Conservation (phyloP, 192 early-diverging fungal genomes). For the Coemansia sp. region DNA sequence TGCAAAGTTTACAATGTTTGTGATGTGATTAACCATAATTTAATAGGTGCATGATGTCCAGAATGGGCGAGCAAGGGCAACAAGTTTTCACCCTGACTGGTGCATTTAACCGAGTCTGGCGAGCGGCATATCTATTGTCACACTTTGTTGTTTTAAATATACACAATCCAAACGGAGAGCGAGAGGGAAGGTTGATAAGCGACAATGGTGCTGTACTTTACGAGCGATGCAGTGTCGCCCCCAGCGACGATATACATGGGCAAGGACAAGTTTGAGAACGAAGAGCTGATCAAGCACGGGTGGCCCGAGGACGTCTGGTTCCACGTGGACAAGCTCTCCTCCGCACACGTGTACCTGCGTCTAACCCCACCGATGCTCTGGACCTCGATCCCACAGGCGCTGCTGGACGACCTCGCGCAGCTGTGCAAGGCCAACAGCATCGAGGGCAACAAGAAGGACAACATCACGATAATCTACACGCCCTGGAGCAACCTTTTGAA, state of each 20-base stretch:
- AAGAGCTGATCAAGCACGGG: constrained; percentile 92
- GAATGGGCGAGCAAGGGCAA: no score
- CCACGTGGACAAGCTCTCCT: constrained; percentile 96
- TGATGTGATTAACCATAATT: no score
- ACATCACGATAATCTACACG: constrained; percentile 91
- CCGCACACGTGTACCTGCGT: constrained; percentile 95
- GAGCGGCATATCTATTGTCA: no score
- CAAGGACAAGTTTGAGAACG: constrained; percentile 98
- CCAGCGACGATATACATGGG: constrained; percentile 93
- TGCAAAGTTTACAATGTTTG: no score
- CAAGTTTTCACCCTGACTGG: no score
- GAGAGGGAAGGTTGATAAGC: not conserved
- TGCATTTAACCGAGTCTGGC: no score
- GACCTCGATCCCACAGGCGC: constrained; percentile 70
- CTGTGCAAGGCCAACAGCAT: constrained; percentile 97
- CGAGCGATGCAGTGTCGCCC: constrained; percentile 63
- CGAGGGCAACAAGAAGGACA: constrained; percentile 93
- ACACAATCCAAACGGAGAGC: not conserved
- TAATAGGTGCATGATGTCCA: no score
- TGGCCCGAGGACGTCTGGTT: constrained; percentile 94
- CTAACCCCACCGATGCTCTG: constrained; percentile 67
- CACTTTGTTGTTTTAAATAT: not conserved
- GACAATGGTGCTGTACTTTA: constrained; percentile 72
- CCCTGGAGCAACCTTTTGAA: constrained; percentile 89
- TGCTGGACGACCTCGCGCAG: constrained; percentile 87